Evolutionary conservation across 2,329 filamentous ascomycete genomes (phyloP), one percentile per base, ranked within the genome.

Genomic region (Fusarium sp.): DNA sequence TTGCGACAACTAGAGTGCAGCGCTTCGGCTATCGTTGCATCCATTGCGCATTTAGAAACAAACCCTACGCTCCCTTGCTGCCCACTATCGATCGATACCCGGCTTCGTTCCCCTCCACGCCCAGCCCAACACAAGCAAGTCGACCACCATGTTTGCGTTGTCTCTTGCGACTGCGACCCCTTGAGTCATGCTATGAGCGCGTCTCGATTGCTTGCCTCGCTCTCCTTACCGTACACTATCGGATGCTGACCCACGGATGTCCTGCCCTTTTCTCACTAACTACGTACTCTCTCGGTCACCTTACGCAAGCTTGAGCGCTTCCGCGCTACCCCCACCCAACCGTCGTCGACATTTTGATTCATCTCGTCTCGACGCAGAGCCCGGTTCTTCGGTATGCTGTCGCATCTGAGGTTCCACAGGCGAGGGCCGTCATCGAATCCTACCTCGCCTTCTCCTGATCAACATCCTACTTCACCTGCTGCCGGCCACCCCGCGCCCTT

Each of bases 391-490:
- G 69, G 61, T 66, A 86, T 86, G 84, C 80, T 86, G 54, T 85
- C 84, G 69, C 83, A 85, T 77, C 81, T 88, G 47, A 85, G 86
- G 73, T 88, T 88, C 77, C 86, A 88, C 72, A 84, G 86, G 72
- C 84, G 86, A 73, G 85, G 81, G 47, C 82, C 83, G 70, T 34
- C 51, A 37, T 88, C 86, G 57, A 86, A 83, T 78, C 86, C 86
- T 64, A 80, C 83, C 26, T 87, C 86, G 34, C 85, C 86, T 7
- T 75, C 81, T 28, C 80, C 82, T 54, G 85, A 88, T 58, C 83
- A 82, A 58, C 74, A 80, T 38, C 83, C 82, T 70, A 79, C 67
- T 71, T 83, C 78, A 60, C 75, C 78, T 64, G 59, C 75, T 49
- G 73, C 66, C 69, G 79, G 78, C 42, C 79, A 83, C 41, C 78